A percentile compares a stretch with the other conserved stretches of the same genome.
Evolutionary conservation across 441 rosid genomes (phyloP).

Genomic region (Erodium trifolium): DNA sequence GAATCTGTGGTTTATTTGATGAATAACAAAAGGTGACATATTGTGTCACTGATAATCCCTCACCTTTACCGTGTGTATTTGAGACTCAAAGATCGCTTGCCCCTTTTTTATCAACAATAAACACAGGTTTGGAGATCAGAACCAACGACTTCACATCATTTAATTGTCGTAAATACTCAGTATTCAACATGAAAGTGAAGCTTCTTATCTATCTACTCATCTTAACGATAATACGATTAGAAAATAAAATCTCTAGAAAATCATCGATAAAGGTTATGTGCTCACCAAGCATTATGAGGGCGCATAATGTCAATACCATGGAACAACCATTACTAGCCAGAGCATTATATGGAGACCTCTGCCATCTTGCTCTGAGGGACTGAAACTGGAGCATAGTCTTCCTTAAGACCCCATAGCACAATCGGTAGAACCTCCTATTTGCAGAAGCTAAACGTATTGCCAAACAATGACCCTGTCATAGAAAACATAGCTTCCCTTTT

Average conservation of each 20-base stretch:
- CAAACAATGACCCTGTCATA: constrained; percentile 25
- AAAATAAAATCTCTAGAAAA: background rate
- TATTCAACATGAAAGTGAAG: too few species aligned
- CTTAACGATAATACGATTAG: background rate
- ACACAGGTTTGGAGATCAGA: too few species aligned
- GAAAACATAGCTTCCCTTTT: background rate
- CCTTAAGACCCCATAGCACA: constrained; percentile 23
- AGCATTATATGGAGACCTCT: constrained; percentile 21
- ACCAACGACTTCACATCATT: too few species aligned
- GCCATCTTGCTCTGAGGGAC: constrained; percentile 21
- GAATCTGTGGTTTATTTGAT: too few species aligned
- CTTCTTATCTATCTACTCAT: too few species aligned
- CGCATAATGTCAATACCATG: constrained; percentile 23
- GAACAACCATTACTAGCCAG: constrained; percentile 18
- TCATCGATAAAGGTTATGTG: background rate
- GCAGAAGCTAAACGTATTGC: constrained; percentile 23
- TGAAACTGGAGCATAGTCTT: constrained; percentile 20
- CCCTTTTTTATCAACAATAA: too few species aligned
- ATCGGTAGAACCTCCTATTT: constrained; percentile 19
- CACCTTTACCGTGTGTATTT: too few species aligned
- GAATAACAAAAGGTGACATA: too few species aligned
- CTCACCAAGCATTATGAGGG: constrained; percentile 39
- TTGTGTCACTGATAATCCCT: too few species aligned
- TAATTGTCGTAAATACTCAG: too few species aligned
- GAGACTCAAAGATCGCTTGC: too few species aligned